These are phyloP conservation scores for Linum trigynum DNA, from an alignment of 345 rosid species.

Conservation along the genomic window DNA sequence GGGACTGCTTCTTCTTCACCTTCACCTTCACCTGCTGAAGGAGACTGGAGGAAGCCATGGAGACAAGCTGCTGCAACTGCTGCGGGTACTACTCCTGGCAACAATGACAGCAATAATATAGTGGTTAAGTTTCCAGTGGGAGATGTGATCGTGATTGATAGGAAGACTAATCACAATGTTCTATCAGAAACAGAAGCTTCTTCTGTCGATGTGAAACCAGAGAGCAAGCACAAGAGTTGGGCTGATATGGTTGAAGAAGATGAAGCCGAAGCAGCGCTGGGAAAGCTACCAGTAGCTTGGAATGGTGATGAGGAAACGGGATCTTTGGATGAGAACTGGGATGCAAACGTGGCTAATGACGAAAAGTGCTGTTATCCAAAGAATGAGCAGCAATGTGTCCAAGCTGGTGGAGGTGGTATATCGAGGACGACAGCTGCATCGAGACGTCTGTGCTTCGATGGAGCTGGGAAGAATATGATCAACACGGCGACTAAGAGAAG, in stretches of 20 bases:
- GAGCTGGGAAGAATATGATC: slow-evolving; percentile 3
- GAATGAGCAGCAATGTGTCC: slow-evolving; percentile 16
- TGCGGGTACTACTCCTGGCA: neutral
- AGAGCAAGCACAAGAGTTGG: slow-evolving; percentile 45
- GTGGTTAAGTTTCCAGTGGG: neutral
- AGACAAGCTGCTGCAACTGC: neutral
- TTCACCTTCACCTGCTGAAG: slow-evolving; percentile 4
- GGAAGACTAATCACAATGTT: neutral
- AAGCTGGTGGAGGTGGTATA: slow-evolving; percentile 13
- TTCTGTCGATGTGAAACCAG: neutral
- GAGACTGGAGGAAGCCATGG: slow-evolving; percentile 10
- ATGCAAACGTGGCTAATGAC: slow-evolving; percentile 27
- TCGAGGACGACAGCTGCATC: slow-evolving; percentile 10
- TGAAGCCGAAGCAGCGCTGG: slow-evolving; percentile 20
- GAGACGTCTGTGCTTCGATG: slow-evolving; percentile 22
- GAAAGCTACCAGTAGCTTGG: slow-evolving; percentile 8
- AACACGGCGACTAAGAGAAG: slow-evolving; percentile 11
- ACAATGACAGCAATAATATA: neutral
- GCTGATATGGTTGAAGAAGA: slow-evolving; percentile 79
- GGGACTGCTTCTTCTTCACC: neutral
- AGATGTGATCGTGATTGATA: neutral
- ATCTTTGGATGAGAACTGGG: slow-evolving; percentile 31
- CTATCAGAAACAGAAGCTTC: slow-evolving; percentile 2
- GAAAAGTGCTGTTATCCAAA: slow-evolving; percentile 5
- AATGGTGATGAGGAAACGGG: slow-evolving; percentile 14